Evolutionary conservation across 164 flowering plant genomes (phyloP).

Genomic region (Aristolochia fimbriata): DNA sequence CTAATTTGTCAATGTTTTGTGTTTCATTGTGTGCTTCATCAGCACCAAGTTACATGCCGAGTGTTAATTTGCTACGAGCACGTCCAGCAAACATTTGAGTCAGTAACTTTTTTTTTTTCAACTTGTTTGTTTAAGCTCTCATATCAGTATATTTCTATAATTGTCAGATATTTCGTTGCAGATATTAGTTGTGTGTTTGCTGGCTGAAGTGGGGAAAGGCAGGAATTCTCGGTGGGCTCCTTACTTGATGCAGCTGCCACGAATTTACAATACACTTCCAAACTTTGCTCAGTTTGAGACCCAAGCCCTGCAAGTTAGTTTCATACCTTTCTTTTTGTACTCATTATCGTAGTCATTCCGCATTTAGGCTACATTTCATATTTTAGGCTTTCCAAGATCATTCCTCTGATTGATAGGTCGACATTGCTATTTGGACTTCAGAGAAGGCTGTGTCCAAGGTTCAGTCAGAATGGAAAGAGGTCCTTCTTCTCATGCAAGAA

Average conservation of each 20-base stretch:
- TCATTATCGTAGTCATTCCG: not conserved
- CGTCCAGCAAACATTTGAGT: too few species aligned
- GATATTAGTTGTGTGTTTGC: slow-evolving; percentile 54
- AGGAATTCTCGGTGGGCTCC: slow-evolving; percentile 65
- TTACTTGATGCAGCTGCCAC: slow-evolving; percentile 65
- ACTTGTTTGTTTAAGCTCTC: not conserved
- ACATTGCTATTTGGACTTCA: slow-evolving; percentile 73
- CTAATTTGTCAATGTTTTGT: too few species aligned
- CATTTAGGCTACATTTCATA: not conserved
- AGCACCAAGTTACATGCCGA: too few species aligned
- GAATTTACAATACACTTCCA: slow-evolving; percentile 43
- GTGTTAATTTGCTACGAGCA: too few species aligned
- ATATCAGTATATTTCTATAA: not conserved
- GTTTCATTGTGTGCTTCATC: too few species aligned
- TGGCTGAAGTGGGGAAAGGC: slow-evolving; percentile 72
- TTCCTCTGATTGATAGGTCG: slow-evolving; percentile 38
- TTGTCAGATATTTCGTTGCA: slow-evolving; percentile 18
- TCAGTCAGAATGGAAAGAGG: slow-evolving; percentile 63
- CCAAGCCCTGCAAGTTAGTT: slow-evolving; percentile 70
- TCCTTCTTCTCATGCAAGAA: slow-evolving; percentile 39
- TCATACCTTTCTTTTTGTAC: not conserved
- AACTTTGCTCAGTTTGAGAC: slow-evolving; percentile 52
- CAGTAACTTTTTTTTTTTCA: too few species aligned
- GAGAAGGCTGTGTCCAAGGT: slow-evolving; percentile 57
- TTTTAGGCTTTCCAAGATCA: slow-evolving; percentile 1